A percentile compares a stretch with the other conserved stretches of the same genome.
These are phyloP conservation scores for Phaeosphaeriaceae sp. DNA, from an alignment of 2,329 filamentous ascomycete genomes.

Conservation along the genomic window DNA sequence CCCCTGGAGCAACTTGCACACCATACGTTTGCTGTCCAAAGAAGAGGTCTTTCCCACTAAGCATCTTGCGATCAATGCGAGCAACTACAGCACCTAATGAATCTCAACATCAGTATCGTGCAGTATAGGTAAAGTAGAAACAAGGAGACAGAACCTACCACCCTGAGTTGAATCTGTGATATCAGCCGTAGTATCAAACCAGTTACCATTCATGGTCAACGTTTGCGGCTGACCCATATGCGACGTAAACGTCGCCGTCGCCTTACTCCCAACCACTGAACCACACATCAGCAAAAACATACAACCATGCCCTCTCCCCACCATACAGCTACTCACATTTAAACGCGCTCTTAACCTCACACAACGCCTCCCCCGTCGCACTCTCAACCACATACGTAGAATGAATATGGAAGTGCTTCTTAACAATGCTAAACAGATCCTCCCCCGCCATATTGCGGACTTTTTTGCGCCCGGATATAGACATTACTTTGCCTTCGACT, in stretches of 20 bases:
- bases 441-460: constrained; percentile 61
- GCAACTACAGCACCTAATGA: constrained; percentile 58
- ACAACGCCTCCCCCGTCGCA: constrained; percentile 54
- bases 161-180: constrained; percentile 59
- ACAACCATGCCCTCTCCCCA: neutral
- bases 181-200: constrained; percentile 62
- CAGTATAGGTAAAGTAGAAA: neutral
- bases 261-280: constrained; percentile 63
- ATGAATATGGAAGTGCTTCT: constrained; percentile 60
- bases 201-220: constrained; percentile 65
- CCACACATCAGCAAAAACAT: neutral
- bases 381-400: constrained; percentile 60
- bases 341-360: constrained; percentile 64
- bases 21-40: constrained; percentile 70
- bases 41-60: constrained; percentile 64
- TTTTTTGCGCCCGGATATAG: constrained; percentile 62
- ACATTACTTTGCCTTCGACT: constrained; percentile 62
- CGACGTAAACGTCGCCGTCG: constrained; percentile 60
- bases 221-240: constrained; percentile 31
- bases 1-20: constrained; percentile 67
- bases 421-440: constrained; percentile 65
- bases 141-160: constrained; percentile 17
- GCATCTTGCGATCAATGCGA: constrained; percentile 63
- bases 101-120: too few species aligned
- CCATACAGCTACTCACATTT: constrained; percentile 51